Percentiles rank a stretch among this genome's conserved stretches.
Evolutionary conservation across 106 monocot genomes (phyloP).

Genomic region (Iris macrosiphon): DNA sequence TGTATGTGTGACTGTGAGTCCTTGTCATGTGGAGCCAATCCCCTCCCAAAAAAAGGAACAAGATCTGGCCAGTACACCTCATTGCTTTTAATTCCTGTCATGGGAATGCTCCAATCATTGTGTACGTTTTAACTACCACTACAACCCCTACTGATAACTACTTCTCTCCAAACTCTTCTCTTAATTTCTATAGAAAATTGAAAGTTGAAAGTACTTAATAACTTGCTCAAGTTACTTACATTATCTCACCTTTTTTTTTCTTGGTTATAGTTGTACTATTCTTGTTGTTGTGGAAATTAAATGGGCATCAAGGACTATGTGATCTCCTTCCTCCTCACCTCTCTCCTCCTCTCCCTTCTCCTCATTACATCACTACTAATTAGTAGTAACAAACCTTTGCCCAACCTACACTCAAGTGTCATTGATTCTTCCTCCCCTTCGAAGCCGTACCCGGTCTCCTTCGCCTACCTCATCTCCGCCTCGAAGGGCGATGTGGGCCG

Average conservation of each 20-base stretch:
- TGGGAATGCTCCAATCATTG: not conserved
- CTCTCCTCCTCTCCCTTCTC: slow-evolving; percentile 55
- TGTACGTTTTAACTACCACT: slow-evolving; percentile 6
- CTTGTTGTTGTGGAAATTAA: not conserved
- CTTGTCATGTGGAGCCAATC: slow-evolving; percentile 3
- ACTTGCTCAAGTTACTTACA: not conserved
- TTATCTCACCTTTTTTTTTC: not conserved
- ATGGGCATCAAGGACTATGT: slow-evolving; percentile 60
- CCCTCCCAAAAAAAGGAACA: slow-evolving; percentile 17
- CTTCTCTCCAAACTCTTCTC: not conserved
- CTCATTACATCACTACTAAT: slow-evolving; percentile 36
- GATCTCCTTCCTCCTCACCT: slow-evolving; percentile 40
- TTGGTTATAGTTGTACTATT: not conserved
- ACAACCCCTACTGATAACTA: slow-evolving; percentile 11
- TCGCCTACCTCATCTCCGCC: slow-evolving; percentile 88
- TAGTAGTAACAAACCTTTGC: slow-evolving; percentile 1
- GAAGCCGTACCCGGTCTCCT: slow-evolving; percentile 48
- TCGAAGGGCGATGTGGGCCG: slow-evolving; percentile 58
- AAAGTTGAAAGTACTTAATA: not conserved
- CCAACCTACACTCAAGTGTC: not conserved
- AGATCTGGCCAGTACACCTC: slow-evolving; percentile 8
- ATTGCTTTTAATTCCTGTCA: not conserved
- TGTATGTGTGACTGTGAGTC: not conserved
- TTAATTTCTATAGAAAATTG: not conserved
- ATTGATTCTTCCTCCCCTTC: not conserved